Evolutionary conservation across 768 basidiomycete species (phyloP), one percentile per base, ranked within the genome.

Genomic region (Collybiopsis confluens): DNA sequence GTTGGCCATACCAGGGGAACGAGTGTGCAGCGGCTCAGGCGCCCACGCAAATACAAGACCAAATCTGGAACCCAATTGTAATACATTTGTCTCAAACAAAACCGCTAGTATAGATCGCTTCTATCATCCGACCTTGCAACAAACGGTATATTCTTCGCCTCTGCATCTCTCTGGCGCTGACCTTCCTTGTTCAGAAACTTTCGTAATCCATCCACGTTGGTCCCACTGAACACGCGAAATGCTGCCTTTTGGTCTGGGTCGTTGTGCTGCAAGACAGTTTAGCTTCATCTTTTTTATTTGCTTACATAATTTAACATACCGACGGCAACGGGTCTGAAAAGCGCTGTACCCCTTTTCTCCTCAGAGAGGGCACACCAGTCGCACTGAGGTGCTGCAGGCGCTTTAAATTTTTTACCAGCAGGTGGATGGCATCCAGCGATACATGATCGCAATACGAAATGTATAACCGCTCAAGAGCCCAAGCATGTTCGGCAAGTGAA

Each of bases 381-480:
- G 86, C 79, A 45, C 84, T 85, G 37, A 98, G 76, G 63, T 92
- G 86, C 46, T 83, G 83, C 42, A 97, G 70, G 36, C 73, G 72
- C 40, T 70, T 69, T 20, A 87, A 75, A 51, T 76, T 73, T 54
- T 78, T 79, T 47, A 95, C 67, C 13, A 95, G 69, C 45, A 80
- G 75, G 57, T 90, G 87, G 28, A 92, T 71, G 8, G 90, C 88
- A 40, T 84, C 79, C 36, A 95, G 78, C 24, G 88, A 83, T 52
- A 98, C 71, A 53, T 83, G 78, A 60, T 87, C 85, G 71, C 94
- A 98, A 65, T 92, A 91, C 26, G 90, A 89, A 35, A 98, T 70
- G 63, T 97, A 88, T 45, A 96, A 75, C 23, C 91, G 81, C 63
- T 93, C 90, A 59, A 97, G 73, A 30, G 74, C 74, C 27, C 64